Evolutionary conservation across 805 yeast genomes (phyloP), one percentile per base, ranked within the genome.

Genomic region (Hanseniaspora nectarophila): DNA sequence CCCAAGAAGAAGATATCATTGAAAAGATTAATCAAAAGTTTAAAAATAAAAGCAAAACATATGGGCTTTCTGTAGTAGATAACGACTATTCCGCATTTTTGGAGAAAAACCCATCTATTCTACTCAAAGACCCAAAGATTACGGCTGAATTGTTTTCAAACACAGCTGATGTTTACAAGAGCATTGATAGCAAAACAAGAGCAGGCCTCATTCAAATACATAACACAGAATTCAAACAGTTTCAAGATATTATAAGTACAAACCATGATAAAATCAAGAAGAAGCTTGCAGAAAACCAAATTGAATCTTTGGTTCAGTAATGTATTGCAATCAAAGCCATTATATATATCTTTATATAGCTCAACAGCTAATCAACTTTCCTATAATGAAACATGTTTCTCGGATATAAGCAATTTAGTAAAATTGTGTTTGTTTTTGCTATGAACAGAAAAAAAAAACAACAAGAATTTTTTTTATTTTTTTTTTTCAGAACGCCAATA

Each of bases 131-230:
- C 23, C 53, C 53, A 2, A 48, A 48, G 24, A 32, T 48, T 3
- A 48, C 53, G 6, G 46, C 53, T 24, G 46, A 48, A 21, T 15
- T 48, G 20, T 48, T 48, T 34, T 48, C 53, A 33, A 48, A 48
- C 18, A 42, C 28, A 5, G 28, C 24, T 18, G 53, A 48, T 18
- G 43, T 48, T 6, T 38, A 48, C 15, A 39, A 40, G 18, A 15
- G 33, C 18, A 18, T 42, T 24, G 44, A 26, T 26, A 24, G 28
- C 16, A 39, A 33, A 20, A 34, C 37, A 13, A 40, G 44, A 28
- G 32, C 37, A 18, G 43, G 31, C 8, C 21, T 48, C 18, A 42
- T 42, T 8, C 31, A 34, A 26, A 31, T 48, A n/a, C 53, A 48
- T 16, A 24, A 24, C 28, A 31, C 37, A 24, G 53, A 48, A 21